phyloP scores from a whole-genome alignment of 148 eudicot species.

The Pharnaceum exiguum region DNA sequence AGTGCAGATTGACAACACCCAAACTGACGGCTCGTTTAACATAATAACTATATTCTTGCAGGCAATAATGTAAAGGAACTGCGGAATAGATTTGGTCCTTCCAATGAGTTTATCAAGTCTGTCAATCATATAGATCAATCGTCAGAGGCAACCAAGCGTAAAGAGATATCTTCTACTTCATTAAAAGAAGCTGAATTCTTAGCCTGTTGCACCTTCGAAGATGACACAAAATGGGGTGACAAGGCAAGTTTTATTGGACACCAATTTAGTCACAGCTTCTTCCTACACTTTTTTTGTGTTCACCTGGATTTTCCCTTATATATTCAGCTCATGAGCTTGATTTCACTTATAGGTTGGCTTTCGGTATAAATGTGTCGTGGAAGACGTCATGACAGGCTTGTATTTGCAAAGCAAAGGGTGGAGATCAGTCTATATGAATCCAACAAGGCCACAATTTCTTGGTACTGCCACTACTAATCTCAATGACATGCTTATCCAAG shows the following conservation, averaged over 20 bases:
- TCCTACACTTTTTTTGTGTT: not conserved
- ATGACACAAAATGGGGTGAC: constrained; percentile 64
- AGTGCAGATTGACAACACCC: not conserved
- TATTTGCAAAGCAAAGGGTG: constrained; percentile 49
- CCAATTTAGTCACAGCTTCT: not conserved
- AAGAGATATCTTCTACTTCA: constrained; percentile 3
- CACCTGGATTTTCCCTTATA: not conserved
- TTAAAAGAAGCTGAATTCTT: constrained; percentile 31
- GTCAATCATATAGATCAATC: constrained; percentile 5
- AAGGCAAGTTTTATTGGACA: constrained; percentile 33
- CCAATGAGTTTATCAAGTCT: constrained; percentile 42
- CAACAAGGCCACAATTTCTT: constrained; percentile 46
- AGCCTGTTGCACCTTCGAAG: constrained; percentile 55
- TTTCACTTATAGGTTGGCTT: constrained; percentile 55
- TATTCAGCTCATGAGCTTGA: not conserved
- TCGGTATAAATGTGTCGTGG: constrained; percentile 38
- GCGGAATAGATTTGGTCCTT: constrained; percentile 34
- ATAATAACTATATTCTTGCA: constrained; percentile 3
- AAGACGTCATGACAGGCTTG: constrained; percentile 53
- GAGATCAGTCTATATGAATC: constrained; percentile 56
- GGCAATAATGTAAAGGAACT: constrained; percentile 24
- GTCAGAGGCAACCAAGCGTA: not conserved
- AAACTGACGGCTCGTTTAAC: not conserved
- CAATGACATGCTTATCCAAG: constrained; percentile 44
- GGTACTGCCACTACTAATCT: constrained; percentile 50